These are phyloP conservation scores for Populus ilicifolia DNA, from an alignment of 345 rosid species.

Conservation along the genomic window DNA sequence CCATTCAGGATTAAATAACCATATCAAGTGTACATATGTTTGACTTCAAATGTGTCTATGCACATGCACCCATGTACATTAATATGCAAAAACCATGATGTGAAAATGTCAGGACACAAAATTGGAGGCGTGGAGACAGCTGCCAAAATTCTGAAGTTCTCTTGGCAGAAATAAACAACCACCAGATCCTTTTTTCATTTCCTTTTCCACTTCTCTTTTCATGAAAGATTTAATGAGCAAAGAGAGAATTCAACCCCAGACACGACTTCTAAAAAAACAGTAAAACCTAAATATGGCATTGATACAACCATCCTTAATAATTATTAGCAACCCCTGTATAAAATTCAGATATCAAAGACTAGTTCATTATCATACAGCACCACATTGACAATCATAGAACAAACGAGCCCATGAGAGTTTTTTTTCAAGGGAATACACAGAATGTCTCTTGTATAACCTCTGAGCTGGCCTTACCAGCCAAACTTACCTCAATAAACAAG, in stretches of 20 bases:
- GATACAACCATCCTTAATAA: background rate
- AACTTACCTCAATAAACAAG: background rate
- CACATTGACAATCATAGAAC: background rate
- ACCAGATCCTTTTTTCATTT: too few relatives aligned
- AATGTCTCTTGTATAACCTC: background rate
- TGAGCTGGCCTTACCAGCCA: conserved; percentile 2
- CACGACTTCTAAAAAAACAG: background rate
- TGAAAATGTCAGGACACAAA: too few relatives aligned
- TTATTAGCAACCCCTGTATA: background rate
- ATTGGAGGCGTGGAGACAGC: too few relatives aligned
- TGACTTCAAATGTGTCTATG: background rate
- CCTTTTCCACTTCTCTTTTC: too few relatives aligned
- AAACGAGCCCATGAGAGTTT: background rate
- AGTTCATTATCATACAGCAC: too few relatives aligned
- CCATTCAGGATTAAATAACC: background rate
- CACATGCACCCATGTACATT: background rate
- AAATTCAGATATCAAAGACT: background rate
- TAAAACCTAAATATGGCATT: background rate
- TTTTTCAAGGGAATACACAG: background rate
- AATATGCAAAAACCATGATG: background rate
- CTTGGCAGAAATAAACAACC: too few relatives aligned
- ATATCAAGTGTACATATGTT: background rate
- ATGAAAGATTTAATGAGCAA: too few relatives aligned
- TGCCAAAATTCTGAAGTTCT: too few relatives aligned
- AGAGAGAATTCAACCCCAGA: background rate